phyloP scores from a whole-genome alignment of 2,329 filamentous ascomycete species.

The Ilyonectria mors-panacis region DNA sequence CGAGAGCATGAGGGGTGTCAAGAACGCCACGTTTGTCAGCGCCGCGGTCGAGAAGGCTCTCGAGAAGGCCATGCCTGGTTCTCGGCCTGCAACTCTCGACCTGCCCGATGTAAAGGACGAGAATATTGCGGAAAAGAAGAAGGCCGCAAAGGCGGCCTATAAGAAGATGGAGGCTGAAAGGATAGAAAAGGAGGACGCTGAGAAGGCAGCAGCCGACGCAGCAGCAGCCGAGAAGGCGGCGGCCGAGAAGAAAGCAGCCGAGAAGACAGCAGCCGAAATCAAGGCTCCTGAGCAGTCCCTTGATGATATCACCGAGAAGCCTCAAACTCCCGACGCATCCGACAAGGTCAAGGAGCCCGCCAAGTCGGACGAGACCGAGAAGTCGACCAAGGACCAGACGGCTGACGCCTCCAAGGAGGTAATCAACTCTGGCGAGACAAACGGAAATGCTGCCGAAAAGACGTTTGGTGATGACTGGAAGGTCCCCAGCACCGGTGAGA shows the following conservation, averaged over 20 bases:
- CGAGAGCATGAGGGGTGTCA: constrained; percentile 76
- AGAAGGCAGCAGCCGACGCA: constrained; percentile 37
- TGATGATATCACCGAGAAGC: constrained; percentile 47
- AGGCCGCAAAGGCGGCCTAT: constrained; percentile 49
- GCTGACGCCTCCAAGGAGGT: constrained; percentile 47
- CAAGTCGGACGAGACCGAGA: constrained; percentile 45
- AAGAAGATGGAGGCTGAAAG: constrained; percentile 49
- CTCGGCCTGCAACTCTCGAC: constrained; percentile 75
- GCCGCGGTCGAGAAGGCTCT: constrained; percentile 81
- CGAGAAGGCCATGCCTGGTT: constrained; percentile 85
- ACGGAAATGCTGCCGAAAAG: constrained; percentile 38
- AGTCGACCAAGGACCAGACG: constrained; percentile 39
- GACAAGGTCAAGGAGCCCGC: constrained; percentile 44
- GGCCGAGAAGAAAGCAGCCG: constrained; percentile 30
- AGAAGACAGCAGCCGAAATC: constrained; percentile 34
- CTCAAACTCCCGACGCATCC: constrained; percentile 49
- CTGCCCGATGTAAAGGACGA: constrained; percentile 26
- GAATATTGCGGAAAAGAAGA: constrained; percentile 35
- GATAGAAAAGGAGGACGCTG: constrained; percentile 26
- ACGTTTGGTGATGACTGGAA: constrained; percentile 50
- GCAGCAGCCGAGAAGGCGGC: constrained; percentile 35
- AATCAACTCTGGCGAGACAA: neutral
- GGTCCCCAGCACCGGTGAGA: constrained; percentile 49
- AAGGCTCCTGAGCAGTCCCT: constrained; percentile 28
- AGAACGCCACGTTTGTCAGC: constrained; percentile 77